Evolutionary conservation across 306 rosid genomes (phyloP).

Genomic region (Cucurbita ficifolia): DNA sequence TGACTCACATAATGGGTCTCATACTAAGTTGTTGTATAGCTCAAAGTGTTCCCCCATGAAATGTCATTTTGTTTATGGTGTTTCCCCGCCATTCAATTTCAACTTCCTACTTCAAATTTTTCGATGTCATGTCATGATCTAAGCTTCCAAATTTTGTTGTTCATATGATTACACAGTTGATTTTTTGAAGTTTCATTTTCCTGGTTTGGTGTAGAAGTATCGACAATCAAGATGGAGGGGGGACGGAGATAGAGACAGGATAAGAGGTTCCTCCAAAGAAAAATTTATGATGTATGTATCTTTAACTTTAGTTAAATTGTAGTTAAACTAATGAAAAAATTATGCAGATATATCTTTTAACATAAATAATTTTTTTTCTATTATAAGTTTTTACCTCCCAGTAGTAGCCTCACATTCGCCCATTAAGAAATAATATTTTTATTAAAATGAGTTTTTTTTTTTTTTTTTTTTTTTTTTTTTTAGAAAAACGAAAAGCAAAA

Average conservation of each 20-base stretch:
- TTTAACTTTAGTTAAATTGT: too few species aligned
- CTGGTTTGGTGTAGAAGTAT: neutral
- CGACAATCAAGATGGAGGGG: neutral
- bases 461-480: too few species aligned
- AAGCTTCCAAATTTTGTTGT: neutral
- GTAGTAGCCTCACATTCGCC: too few species aligned
- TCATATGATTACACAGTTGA: neutral
- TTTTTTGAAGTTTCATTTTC: neutral
- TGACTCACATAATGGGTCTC: neutral
- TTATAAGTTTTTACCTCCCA: too few species aligned
- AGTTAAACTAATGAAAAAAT: too few species aligned
- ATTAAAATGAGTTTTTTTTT: too few species aligned
- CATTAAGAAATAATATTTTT: too few species aligned
- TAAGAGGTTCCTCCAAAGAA: too few species aligned
- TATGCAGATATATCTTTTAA: too few species aligned
- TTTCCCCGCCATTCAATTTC: neutral
- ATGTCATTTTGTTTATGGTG: neutral
- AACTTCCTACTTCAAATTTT: neutral
- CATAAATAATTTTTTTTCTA: too few species aligned
- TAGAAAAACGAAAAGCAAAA: too few species aligned
- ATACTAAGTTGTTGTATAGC: neutral
- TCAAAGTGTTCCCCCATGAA: neutral
- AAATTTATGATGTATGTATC: neutral
- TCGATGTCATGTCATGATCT: neutral
- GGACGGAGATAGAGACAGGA: too few species aligned